A percentile compares a stretch with the other conserved stretches of the same genome.
Evolutionary conservation across 345 rosid genomes (phyloP).

Genomic region (Dipteronia dyeriana): DNA sequence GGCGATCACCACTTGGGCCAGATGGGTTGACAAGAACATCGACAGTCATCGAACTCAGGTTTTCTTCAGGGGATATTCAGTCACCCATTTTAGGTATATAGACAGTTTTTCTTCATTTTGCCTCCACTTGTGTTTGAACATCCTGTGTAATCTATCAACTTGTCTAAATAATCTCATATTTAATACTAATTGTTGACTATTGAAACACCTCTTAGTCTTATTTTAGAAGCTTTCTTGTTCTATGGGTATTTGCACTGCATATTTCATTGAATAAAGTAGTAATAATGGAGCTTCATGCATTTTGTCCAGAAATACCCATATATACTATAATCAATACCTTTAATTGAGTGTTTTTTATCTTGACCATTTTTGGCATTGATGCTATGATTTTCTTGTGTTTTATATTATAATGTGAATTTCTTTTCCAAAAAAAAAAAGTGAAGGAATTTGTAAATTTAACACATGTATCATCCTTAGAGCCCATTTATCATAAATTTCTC

Average conservation of each 20-base stretch:
- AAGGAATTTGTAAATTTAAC: not conserved
- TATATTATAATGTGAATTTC: not conserved
- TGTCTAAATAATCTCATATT: slow-evolving; percentile 1
- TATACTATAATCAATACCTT: no score
- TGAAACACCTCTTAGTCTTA: not conserved
- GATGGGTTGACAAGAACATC: slow-evolving; percentile 76
- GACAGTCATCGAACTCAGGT: slow-evolving; percentile 52
- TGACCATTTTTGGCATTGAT: slow-evolving; percentile 1
- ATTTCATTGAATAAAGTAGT: not conserved
- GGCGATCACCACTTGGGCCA: slow-evolving; percentile 85
- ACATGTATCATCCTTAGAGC: not conserved
- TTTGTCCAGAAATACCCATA: not conserved
- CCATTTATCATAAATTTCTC: not conserved
- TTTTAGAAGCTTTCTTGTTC: not conserved
- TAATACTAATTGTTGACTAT: not conserved
- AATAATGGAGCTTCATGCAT: not conserved
- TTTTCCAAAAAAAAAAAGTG: no score
- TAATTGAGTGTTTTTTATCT: not conserved
- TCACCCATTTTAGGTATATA: slow-evolving; percentile 72
- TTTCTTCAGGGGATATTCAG: slow-evolving; percentile 82
- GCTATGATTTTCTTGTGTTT: not conserved
- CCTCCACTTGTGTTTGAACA: not conserved
- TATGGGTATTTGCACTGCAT: not conserved
- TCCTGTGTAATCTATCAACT: not conserved
- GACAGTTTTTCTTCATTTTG: not conserved